These are phyloP conservation scores for Russula griseocarnosa DNA, from an alignment of 768 basidiomycete species.

Conservation along the genomic window DNA sequence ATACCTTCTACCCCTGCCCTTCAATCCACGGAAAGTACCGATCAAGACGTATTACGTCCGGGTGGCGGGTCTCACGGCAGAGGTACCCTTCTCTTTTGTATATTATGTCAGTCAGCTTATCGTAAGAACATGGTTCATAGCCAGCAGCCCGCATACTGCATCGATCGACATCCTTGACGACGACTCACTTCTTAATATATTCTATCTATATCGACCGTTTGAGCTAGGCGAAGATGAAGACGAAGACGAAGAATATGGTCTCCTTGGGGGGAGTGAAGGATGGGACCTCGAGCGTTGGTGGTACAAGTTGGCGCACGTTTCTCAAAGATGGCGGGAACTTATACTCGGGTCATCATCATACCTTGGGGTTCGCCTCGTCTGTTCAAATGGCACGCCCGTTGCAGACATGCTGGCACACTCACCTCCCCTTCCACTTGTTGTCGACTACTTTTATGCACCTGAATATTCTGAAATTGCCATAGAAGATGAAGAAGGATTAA, in stretches of 20 bases:
- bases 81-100: no score
- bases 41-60: no score
- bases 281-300: background rate
- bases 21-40: no score
- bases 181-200: background rate
- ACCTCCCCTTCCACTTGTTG: background rate
- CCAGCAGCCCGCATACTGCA: background rate
- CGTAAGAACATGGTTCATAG: background rate
- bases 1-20: no score
- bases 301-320: background rate
- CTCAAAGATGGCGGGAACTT: background rate
- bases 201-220: background rate
- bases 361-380: background rate
- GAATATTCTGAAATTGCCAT: background rate
- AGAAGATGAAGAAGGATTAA: background rate
- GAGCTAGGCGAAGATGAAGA: background rate
- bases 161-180: background rate
- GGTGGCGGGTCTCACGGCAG: no score
- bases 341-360: background rate
- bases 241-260: background rate
- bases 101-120: background rate
- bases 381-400: background rate
- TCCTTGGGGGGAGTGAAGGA: rapidly evolving
- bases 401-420: background rate
- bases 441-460: background rate